A percentile compares a stretch with the other conserved stretches of the same genome.
phyloP scores from a whole-genome alignment of 2,329 filamentous ascomycete genomes.

The Xylaria sp. region DNA sequence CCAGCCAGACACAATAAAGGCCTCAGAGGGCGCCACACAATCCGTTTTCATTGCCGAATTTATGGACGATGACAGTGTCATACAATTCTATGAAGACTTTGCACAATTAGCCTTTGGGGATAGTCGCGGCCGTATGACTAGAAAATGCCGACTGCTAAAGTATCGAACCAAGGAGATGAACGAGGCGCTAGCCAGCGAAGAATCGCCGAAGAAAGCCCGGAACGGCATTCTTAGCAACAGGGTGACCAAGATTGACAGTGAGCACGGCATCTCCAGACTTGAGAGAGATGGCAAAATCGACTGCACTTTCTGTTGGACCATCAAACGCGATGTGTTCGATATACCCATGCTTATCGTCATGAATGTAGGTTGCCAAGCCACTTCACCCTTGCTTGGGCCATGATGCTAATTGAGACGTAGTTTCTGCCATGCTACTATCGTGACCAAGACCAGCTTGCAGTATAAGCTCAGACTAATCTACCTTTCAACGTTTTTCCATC shows the following conservation, averaged over 20 bases:
- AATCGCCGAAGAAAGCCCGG: constrained; percentile 58
- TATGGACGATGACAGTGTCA: constrained; percentile 90
- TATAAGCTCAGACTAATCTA: constrained; percentile 51
- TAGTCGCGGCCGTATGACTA: constrained; percentile 84
- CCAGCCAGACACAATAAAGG: constrained; percentile 55
- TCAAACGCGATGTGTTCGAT: constrained; percentile 96
- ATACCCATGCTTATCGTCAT: constrained; percentile 99
- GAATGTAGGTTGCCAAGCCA: constrained; percentile 77
- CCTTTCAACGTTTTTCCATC: constrained; percentile 1
- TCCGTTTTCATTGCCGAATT: constrained; percentile 93
- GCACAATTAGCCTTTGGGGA: constrained; percentile 92
- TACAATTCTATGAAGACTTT: constrained; percentile 97
- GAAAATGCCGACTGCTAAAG: constrained; percentile 87
- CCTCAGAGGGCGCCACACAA: constrained; percentile 66
- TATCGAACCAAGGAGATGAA: constrained; percentile 80
- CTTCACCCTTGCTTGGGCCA: neutral
- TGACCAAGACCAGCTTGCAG: constrained; percentile 67
- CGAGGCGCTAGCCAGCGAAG: constrained; percentile 52
- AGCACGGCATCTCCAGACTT: constrained; percentile 83
- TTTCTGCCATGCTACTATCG: constrained; percentile 70
- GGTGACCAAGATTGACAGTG: constrained; percentile 73
- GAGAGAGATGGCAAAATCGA: constrained; percentile 92
- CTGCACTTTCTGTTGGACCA: constrained; percentile 96
- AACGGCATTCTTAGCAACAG: constrained; percentile 67
- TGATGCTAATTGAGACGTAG: constrained; percentile 52